phyloP scores from a whole-genome alignment of 441 rosid genomes.

The Populus hybrid region DNA sequence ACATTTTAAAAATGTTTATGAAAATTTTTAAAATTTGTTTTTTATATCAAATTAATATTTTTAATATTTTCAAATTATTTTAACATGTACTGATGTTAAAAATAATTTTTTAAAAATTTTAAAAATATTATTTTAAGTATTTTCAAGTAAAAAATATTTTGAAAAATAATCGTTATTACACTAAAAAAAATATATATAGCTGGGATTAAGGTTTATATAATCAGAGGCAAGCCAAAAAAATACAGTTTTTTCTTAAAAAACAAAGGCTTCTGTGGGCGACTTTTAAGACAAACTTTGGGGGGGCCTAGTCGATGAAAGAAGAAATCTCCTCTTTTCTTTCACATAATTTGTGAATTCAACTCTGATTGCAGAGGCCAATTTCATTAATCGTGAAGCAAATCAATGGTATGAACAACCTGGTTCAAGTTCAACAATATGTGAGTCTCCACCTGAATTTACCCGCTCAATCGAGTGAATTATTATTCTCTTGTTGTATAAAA shows the following conservation, averaged over 20 bases:
- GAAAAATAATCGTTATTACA: fast-evolving
- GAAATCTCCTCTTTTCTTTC: neutral
- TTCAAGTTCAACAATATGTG: conserved; percentile 35
- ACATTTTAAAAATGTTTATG: too few species aligned
- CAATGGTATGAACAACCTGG: conserved; percentile 82
- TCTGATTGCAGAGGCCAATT: conserved; percentile 67
- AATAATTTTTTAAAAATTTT: too few species aligned
- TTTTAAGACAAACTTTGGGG: neutral
- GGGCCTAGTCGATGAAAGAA: neutral
- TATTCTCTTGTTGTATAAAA: neutral
- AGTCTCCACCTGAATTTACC: conserved; percentile 36
- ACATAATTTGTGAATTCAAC: neutral
- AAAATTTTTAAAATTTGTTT: too few species aligned
- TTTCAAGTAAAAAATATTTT: too few species aligned
- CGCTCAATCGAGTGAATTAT: conserved; percentile 22
- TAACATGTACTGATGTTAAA: too few species aligned
- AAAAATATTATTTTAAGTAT: too few species aligned
- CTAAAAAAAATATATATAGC: neutral
- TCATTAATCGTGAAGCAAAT: conserved; percentile 65
- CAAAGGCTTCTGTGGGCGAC: too few species aligned
- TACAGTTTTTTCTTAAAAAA: too few species aligned
- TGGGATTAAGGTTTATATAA: neutral
- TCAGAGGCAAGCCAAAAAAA: neutral
- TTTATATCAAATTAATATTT: too few species aligned
- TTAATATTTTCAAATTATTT: too few species aligned